These are phyloP conservation scores for Candida tibetensis DNA, from an alignment of 805 yeast species.

Conservation along the genomic window DNA sequence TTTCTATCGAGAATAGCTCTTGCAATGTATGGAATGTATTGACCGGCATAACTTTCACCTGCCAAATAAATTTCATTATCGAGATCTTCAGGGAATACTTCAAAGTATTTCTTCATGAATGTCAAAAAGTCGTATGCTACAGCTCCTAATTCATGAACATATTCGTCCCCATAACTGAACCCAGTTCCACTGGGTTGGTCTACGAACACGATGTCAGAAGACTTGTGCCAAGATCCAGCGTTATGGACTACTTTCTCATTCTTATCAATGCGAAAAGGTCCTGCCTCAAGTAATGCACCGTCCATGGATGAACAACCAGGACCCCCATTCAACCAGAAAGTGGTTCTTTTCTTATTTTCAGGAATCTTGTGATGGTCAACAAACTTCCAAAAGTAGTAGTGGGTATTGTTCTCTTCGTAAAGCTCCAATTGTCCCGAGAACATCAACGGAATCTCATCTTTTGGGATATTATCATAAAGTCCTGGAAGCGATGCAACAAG, in stretches of 20 bases:
- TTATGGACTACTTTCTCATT: constrained; percentile 48
- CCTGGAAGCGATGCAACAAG: constrained; percentile 40
- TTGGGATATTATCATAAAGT: constrained; percentile 27
- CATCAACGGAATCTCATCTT: constrained; percentile 48
- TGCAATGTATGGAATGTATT: constrained; percentile 88
- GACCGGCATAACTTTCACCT: constrained; percentile 97
- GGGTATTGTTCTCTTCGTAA: constrained; percentile 49
- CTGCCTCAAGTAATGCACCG: constrained; percentile 90
- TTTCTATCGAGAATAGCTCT: constrained; percentile 53
- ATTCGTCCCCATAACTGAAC: constrained; percentile 61
- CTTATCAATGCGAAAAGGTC: constrained; percentile 70
- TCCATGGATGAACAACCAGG: constrained; percentile 99
- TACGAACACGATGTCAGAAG: constrained; percentile 75
- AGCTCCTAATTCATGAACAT: constrained; percentile 51
- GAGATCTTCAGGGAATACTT: constrained; percentile 69
- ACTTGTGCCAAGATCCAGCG: constrained; percentile 79
- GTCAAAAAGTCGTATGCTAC: constrained; percentile 61
- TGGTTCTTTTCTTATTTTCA: constrained; percentile 43
- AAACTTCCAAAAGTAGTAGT: constrained; percentile 78
- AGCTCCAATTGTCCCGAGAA: constrained; percentile 66
- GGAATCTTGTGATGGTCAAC: constrained; percentile 29
- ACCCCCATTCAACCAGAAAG: constrained; percentile 95
- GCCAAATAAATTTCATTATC: constrained; percentile 70
- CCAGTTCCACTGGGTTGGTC: constrained; percentile 98
- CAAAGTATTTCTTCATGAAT: constrained; percentile 66